Evolutionary conservation across 2,329 filamentous ascomycete species (phyloP), one percentile per base, ranked within the genome.

Genomic region (Ceratocystis alfenasii): DNA sequence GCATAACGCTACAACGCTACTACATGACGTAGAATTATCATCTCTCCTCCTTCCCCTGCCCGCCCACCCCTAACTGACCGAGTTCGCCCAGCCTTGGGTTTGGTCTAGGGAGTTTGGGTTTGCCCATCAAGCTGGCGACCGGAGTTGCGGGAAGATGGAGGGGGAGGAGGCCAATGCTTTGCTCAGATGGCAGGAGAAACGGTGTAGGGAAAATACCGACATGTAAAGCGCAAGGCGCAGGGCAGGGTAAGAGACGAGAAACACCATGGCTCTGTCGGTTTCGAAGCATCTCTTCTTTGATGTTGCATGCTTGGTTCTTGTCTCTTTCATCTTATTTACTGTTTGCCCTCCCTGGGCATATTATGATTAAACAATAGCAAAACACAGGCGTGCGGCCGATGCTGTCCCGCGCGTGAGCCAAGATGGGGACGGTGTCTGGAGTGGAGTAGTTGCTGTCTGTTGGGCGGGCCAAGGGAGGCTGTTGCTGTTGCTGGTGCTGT

Each of bases 141-240:
- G 10, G 36, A 41, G 36, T 5, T 41, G 10, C 10, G 10, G n/a
- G 46, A 10, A 48, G 17, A 48, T 22, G 17, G 46, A 7, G 20
- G n/a, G 15, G 5, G 5, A 8, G 46, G n/a, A 55, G 50, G 20
- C 20, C 50, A 30, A 12, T 55, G 50, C n/a, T 22, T 55, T 55
- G 50, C 50, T 55, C 20, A 55, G 50, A 55, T 25, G 20, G 50
- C 50, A 55, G 20, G n/a, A 55, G 50, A 55, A 55, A 55, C 50
- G 2, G 25, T 4, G 20, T 22, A 55, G n/a, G 22, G 25, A 25
- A 15, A 55, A 36, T 12, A 36, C 33, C 12, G 8, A 3, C 4
- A 12, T 36, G 8, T 36, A 3, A 36, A 36, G 33, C 3, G 33
- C 33, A 36, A 36, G 36, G 36, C 12, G 15, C 20, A 10, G 22